Percentiles rank a stretch among this genome's conserved stretches.
Evolutionary conservation across 345 rosid species (phyloP).

Genomic region (Salix exigua): DNA sequence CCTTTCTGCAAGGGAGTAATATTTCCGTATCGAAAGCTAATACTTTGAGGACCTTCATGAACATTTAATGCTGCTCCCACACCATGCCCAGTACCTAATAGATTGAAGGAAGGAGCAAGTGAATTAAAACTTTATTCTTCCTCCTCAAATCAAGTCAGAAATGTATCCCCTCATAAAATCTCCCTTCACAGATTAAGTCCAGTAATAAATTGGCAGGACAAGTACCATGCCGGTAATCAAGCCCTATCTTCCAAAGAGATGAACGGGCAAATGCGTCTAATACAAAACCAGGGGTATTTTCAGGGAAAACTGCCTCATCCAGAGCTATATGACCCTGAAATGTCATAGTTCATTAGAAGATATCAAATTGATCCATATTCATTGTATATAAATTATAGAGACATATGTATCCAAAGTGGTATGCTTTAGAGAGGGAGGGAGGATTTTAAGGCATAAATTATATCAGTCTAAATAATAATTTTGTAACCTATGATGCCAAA

Average conservation of each 20-base stretch:
- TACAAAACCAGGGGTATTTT: conserved; percentile 89
- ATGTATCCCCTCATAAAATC: background rate
- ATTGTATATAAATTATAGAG: background rate
- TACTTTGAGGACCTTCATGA: conserved; percentile 98
- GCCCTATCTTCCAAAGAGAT: conserved; percentile 90
- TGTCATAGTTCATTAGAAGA: background rate
- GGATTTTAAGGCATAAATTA: background rate
- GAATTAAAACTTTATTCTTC: background rate
- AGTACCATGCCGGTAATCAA: conserved; percentile 93
- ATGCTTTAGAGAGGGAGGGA: background rate
- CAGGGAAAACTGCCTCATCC: conserved; percentile 91
- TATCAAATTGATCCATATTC: too few relatives aligned
- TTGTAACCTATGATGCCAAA: background rate
- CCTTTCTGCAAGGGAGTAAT: conserved; percentile 71
- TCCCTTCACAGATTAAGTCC: background rate
- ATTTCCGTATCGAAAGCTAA: conserved; percentile 86
- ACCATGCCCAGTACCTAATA: conserved; percentile 90
- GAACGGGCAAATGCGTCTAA: conserved; percentile 92
- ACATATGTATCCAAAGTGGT: background rate
- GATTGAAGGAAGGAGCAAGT: conserved; percentile 14
- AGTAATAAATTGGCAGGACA: conserved; percentile 11
- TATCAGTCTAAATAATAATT: background rate
- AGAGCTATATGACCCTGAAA: conserved; percentile 96
- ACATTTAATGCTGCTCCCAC: conserved; percentile 96
- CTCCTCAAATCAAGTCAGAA: background rate